phyloP scores from a whole-genome alignment of 116 monocot genomes.

The Dioscorea cayenensis region DNA sequence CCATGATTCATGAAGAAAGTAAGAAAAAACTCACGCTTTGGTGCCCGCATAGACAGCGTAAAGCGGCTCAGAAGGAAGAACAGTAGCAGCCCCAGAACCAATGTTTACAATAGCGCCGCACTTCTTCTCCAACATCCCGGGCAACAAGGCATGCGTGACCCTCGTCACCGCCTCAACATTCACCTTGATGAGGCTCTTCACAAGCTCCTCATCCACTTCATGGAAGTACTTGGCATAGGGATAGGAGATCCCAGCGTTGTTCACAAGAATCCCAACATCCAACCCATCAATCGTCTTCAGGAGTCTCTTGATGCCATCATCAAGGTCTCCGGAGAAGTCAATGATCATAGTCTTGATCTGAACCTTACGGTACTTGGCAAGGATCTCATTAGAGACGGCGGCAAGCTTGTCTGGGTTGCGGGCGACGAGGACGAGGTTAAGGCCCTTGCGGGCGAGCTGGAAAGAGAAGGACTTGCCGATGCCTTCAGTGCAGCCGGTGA shows the following conservation, averaged over 20 bases:
- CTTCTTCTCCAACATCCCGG: slow-evolving; percentile 78
- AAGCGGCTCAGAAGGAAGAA: slow-evolving; percentile 85
- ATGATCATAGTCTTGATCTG: slow-evolving; percentile 41
- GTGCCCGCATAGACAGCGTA: slow-evolving; percentile 82
- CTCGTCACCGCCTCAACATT: slow-evolving; percentile 82
- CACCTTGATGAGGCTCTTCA: slow-evolving; percentile 59
- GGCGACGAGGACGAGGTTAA: slow-evolving; percentile 73
- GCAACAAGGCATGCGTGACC: slow-evolving; percentile 76
- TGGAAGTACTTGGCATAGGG: slow-evolving; percentile 78
- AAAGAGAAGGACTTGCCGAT: slow-evolving; percentile 78
- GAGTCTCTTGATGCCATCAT: slow-evolving; percentile 34
- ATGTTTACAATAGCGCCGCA: slow-evolving; percentile 80
- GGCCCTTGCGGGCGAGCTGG: slow-evolving; percentile 49
- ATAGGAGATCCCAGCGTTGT: slow-evolving; percentile 79
- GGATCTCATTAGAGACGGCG: slow-evolving; percentile 35
- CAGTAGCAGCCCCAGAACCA: slow-evolving; percentile 74
- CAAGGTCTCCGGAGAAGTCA: slow-evolving; percentile 57
- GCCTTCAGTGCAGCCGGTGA: slow-evolving; percentile 88
- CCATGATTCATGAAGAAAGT: neutral
- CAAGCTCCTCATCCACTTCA: slow-evolving; percentile 71
- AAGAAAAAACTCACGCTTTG: slow-evolving; percentile 67
- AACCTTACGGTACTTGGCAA: slow-evolving; percentile 13
- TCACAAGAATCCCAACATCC: slow-evolving; percentile 82
- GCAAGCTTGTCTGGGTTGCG: slow-evolving; percentile 64
- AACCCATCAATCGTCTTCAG: slow-evolving; percentile 45